Percentiles rank a stretch among this genome's conserved stretches.
These are phyloP conservation scores for Orbilia blumenaviensis DNA, from an alignment of 2,329 filamentous ascomycete genomes.

Conservation along the genomic window DNA sequence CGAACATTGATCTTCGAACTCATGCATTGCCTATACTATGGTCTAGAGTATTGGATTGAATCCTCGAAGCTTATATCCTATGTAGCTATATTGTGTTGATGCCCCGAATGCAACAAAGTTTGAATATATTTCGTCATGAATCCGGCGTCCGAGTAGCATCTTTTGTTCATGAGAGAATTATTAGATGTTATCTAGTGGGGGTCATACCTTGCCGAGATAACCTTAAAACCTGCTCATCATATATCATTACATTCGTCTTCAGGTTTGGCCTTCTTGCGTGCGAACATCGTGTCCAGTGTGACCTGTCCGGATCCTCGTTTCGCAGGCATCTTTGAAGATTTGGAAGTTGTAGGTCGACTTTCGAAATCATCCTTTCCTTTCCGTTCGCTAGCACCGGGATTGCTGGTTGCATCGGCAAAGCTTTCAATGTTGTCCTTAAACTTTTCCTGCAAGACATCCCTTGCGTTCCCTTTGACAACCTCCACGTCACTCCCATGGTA, in stretches of 20 bases:
- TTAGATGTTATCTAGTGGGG: not conserved
- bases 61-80: not conserved
- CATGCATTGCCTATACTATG: not conserved
- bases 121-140: constrained; percentile 30
- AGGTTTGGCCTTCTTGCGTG: constrained; percentile 20
- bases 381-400: not conserved
- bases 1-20: no score
- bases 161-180: constrained; percentile 23
- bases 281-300: constrained; percentile 23
- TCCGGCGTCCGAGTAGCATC: not conserved
- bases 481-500: constrained; percentile 71
- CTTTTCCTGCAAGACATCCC: constrained; percentile 57
- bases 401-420: not conserved
- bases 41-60: not conserved
- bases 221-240: constrained; percentile 22
- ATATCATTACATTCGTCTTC: not conserved
- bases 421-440: constrained; percentile 3
- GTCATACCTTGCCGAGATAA: not conserved
- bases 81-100: constrained; percentile 14
- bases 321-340: not conserved
- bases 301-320: constrained; percentile 46
- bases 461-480: constrained; percentile 68
- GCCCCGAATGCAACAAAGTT: constrained; percentile 50
- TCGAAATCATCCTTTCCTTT: not conserved
- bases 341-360: not conserved